A percentile compares a stretch with the other conserved stretches of the same genome.
These are phyloP conservation scores for Clohesyomyces aquaticus DNA, from an alignment of 495 filamentous ascomycete species.

Conservation along the genomic window DNA sequence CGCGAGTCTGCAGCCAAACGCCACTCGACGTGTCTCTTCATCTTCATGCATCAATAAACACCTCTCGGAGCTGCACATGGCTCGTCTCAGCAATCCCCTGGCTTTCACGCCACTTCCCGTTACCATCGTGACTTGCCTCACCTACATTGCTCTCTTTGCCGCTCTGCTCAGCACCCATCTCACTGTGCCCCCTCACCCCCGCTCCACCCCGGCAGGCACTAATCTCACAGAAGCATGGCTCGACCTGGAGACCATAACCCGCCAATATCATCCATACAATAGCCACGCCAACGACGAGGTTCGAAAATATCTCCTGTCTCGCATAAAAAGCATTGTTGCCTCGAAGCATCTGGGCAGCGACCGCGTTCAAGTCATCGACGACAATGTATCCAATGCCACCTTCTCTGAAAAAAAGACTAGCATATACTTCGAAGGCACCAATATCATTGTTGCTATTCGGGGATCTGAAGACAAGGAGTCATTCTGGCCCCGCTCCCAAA, in stretches of 20 bases:
- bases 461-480: slow-evolving; percentile 71
- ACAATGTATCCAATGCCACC: slow-evolving; percentile 79
- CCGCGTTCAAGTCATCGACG: slow-evolving; percentile 46
- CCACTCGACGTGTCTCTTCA: neutral
- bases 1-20: slow-evolving; percentile 1
- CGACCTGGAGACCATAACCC: slow-evolving; percentile 76
- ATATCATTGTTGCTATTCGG: slow-evolving; percentile 88
- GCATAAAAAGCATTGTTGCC: slow-evolving; percentile 69
- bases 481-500: slow-evolving; percentile 11
- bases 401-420: slow-evolving; percentile 53
- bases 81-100: slow-evolving; percentile 55
- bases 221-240: slow-evolving; percentile 84
- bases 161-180: slow-evolving; percentile 71
- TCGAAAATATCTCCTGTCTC: slow-evolving; percentile 71
- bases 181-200: slow-evolving; percentile 71
- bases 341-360: slow-evolving; percentile 52
- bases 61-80: slow-evolving; percentile 29
- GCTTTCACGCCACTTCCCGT: slow-evolving; percentile 58
- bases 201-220: slow-evolving; percentile 61
- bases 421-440: slow-evolving; percentile 88
- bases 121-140: slow-evolving; percentile 44
- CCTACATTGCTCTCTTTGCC: slow-evolving; percentile 49
- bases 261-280: slow-evolving; percentile 85
- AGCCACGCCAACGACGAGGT: slow-evolving; percentile 79
- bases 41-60: slow-evolving; percentile 23